These are phyloP conservation scores for Fraxinus anomala DNA, from an alignment of 257 asterid genomes.

Conservation along the genomic window DNA sequence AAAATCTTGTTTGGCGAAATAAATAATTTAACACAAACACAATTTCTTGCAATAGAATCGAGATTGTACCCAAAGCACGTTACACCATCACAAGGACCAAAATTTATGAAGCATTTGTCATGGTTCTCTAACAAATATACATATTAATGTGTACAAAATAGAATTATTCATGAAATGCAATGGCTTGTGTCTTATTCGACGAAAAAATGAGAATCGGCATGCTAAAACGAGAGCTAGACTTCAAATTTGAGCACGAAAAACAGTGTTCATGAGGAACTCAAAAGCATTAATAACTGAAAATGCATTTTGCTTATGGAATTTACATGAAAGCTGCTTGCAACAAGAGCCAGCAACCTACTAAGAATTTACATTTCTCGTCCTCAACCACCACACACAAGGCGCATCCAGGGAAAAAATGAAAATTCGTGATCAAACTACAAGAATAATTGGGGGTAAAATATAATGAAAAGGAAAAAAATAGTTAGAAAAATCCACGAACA, in stretches of 20 bases:
- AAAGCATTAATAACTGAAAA: slow-evolving; percentile 8
- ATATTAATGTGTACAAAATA: neutral
- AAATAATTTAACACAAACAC: no score
- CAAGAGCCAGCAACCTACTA: slow-evolving; percentile 14
- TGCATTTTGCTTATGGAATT: slow-evolving; percentile 16
- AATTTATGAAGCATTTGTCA: no score
- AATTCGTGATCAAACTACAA: neutral
- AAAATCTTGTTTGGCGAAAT: no score
- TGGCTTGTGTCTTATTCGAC: neutral
- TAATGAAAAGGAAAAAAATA: slow-evolving; percentile 4
- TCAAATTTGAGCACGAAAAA: neutral
- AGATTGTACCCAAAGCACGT: no score
- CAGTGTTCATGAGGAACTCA: neutral
- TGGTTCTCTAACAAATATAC: no score
- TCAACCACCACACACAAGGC: slow-evolving; percentile 1
- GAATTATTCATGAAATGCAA: neutral
- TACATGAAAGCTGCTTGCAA: slow-evolving; percentile 19
- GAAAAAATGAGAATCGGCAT: neutral
- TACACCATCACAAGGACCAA: no score
- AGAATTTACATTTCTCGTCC: slow-evolving; percentile 22
- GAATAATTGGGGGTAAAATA: slow-evolving; percentile 3
- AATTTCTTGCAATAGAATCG: no score
- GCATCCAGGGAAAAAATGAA: slow-evolving; percentile 7
- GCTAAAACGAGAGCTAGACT: neutral
- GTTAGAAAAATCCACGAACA: slow-evolving; percentile 33